phyloP scores from a whole-genome alignment of 2,329 filamentous ascomycete species.

The Diaporthe australafricana region DNA sequence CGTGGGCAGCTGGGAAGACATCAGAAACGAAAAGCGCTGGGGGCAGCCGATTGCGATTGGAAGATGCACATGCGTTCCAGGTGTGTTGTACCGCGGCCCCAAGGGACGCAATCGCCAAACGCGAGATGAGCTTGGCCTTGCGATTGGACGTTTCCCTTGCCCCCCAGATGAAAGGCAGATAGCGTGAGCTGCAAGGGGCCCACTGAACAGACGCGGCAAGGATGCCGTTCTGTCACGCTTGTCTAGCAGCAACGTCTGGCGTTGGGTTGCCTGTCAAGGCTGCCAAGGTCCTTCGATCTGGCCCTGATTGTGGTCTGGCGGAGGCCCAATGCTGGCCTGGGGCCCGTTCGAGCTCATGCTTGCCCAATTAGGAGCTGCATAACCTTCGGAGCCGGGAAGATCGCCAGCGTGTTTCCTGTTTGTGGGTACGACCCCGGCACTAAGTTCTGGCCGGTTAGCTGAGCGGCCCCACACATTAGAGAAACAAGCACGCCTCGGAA shows the following conservation, averaged over 20 bases:
- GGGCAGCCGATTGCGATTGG: conserved; percentile 8
- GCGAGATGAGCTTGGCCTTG: conserved; percentile 13
- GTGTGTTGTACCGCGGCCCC: conserved; percentile 18
- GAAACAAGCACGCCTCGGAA: conserved; percentile 15
- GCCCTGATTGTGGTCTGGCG: conserved; percentile 2
- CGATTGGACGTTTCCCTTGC: conserved; percentile 18
- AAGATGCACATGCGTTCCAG: conserved; percentile 26
- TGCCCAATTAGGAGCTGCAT: conserved; percentile 15
- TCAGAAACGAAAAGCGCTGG: background rate
- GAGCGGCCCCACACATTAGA: conserved; percentile 4
- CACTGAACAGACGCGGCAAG: conserved; percentile 25
- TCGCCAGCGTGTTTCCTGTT: conserved; percentile 17
- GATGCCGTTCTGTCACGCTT: conserved; percentile 7
- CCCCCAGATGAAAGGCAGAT: background rate
- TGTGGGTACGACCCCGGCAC: conserved; percentile 18
- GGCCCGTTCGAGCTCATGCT: background rate
- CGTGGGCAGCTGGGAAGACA: background rate
- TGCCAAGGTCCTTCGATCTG: conserved; percentile 20
- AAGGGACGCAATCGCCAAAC: background rate
- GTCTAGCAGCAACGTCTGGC: conserved; percentile 2
- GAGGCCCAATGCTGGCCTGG: conserved; percentile 12
- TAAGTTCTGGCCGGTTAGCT: conserved; percentile 22
- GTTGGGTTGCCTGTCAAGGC: conserved; percentile 2
- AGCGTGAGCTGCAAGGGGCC: conserved; percentile 26
- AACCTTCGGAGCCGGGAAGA: background rate